A percentile compares a stretch with the other conserved stretches of the same genome.
Conservation (phyloP, 169 alveolate genomes). For the Plasmodium ovale region DNA sequence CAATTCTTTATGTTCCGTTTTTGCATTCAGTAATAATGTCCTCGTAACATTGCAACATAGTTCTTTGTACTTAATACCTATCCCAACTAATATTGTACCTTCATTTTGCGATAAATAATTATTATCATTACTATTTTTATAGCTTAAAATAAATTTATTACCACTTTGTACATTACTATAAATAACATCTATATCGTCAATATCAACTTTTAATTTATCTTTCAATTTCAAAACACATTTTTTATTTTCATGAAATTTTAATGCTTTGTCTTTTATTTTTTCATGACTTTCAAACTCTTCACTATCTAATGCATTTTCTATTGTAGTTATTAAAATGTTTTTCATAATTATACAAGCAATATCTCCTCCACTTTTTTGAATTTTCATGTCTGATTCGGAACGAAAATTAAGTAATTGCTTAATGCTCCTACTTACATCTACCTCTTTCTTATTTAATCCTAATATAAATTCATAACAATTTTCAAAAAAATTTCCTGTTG, state of each 20-base stretch:
- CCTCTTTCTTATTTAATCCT: constrained; percentile 12
- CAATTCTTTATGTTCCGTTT: constrained; percentile 82
- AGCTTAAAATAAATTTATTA: constrained; percentile 77
- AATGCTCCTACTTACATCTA: constrained; percentile 29
- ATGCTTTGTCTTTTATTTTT: constrained; percentile 77
- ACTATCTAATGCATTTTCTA: constrained; percentile 84
- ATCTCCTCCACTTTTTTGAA: constrained; percentile 83
- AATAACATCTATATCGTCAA: constrained; percentile 82
- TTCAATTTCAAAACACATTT: constrained; percentile 81
- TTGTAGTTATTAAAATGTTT: constrained; percentile 81
- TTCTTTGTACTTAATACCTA: constrained; percentile 84
- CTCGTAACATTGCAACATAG: constrained; percentile 84
- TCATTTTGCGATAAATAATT: constrained; percentile 82
- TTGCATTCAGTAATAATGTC: constrained; percentile 84
- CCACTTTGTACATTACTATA: constrained; percentile 89
- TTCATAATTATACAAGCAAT: constrained; percentile 84
- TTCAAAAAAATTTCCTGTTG: constrained; percentile 63
- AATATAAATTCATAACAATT: constrained; percentile 41
- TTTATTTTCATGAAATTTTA: constrained; percentile 79
- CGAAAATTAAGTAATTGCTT: constrained; percentile 40
- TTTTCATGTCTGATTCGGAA: constrained; percentile 58
- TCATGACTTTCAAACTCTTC: constrained; percentile 83
- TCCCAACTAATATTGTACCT: constrained; percentile 83
- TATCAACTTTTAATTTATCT: constrained; percentile 80
- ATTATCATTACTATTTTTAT: constrained; percentile 81